Evolutionary conservation across 495 filamentous ascomycete species (phyloP), one percentile per base, ranked within the genome.

Genomic region (Penicillium antarcticum): DNA sequence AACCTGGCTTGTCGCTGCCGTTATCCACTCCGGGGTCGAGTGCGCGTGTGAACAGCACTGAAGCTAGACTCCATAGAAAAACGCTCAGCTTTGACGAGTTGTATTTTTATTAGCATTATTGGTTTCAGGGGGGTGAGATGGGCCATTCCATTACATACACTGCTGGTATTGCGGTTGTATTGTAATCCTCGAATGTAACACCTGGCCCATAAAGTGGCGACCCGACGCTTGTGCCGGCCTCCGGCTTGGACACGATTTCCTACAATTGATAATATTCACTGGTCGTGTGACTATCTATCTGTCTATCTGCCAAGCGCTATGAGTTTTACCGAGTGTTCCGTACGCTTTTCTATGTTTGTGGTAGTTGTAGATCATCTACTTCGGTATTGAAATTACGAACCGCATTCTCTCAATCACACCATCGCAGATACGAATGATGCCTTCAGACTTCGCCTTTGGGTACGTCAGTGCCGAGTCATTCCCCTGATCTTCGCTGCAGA

Each of bases 321-420:
- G 36, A 34, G 1, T n/a, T 23, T n/a, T 18, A 17, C 31, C 23
- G 8, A 19, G 31, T 3, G 21, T 23, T 23, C 21, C 21, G 21
- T 5, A 23, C 21, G 5, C 5, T 23, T 23, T 5, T n/a, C n/a
- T n/a, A n/a, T n/a, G n/a, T n/a, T n/a, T n/a, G n/a, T n/a, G n/a
- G 21, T 42, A 13, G 5, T 17, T 44, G 42, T 44, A 33, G 14
- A 5, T 35, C 12, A 16, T 43, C 4, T 32, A 44, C 14, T 44
- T 44, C 16, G 26, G 42, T 45, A 34, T 41, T 34, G 19, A 16
- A 11, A 12, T 17, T 31, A n/a, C 35, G 39, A 8, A 2, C 24
- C 26, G n/a, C 18, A n/a, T 24, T 51, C 36, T 39, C 29, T 42
- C 50, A 60, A 74, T 74, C 69, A 72, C 71, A 74, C 68, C 71